phyloP scores from a whole-genome alignment of 495 filamentous ascomycete genomes.

The Hypoxylon fragiforme region DNA sequence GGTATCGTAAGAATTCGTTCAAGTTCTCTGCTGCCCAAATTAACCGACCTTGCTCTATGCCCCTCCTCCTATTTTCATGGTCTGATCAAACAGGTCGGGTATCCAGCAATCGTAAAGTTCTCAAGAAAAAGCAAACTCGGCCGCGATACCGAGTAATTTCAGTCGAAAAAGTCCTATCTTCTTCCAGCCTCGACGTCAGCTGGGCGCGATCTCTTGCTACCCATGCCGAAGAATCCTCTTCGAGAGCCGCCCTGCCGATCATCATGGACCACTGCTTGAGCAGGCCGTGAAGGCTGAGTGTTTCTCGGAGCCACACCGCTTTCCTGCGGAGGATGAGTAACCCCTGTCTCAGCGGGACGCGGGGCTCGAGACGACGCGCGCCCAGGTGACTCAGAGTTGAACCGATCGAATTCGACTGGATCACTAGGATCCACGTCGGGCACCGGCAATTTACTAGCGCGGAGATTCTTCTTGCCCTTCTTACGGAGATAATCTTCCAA shows the following conservation, averaged over 20 bases:
- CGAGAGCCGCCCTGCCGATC: slow-evolving; percentile 23
- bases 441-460: slow-evolving; percentile 35
- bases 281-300: slow-evolving; percentile 21
- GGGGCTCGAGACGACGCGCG: slow-evolving; percentile 17
- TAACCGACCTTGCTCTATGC: too few species aligned
- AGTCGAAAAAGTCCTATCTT: not conserved
- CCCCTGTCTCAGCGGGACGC: slow-evolving; percentile 8
- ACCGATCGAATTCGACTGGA: slow-evolving; percentile 45
- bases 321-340: slow-evolving; percentile 18
- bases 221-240: slow-evolving; percentile 42
- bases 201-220: slow-evolving; percentile 40
- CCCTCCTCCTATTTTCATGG: too few species aligned
- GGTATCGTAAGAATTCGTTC: too few species aligned
- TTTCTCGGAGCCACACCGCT: slow-evolving; percentile 26
- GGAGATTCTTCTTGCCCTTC: slow-evolving; percentile 54
- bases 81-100: too few species aligned
- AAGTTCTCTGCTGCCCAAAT: too few species aligned
- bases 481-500: slow-evolving; percentile 72
- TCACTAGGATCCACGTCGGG: slow-evolving; percentile 47
- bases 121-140: slow-evolving; percentile 2
- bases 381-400: slow-evolving; percentile 28
- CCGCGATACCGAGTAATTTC: not conserved
- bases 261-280: slow-evolving; percentile 25
- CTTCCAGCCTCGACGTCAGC: slow-evolving; percentile 44
- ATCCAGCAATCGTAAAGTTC: slow-evolving; percentile 1